Percentiles rank a stretch among this genome's conserved stretches.
phyloP scores from a whole-genome alignment of 768 basidiomycete species.

The Vararia minispora region DNA sequence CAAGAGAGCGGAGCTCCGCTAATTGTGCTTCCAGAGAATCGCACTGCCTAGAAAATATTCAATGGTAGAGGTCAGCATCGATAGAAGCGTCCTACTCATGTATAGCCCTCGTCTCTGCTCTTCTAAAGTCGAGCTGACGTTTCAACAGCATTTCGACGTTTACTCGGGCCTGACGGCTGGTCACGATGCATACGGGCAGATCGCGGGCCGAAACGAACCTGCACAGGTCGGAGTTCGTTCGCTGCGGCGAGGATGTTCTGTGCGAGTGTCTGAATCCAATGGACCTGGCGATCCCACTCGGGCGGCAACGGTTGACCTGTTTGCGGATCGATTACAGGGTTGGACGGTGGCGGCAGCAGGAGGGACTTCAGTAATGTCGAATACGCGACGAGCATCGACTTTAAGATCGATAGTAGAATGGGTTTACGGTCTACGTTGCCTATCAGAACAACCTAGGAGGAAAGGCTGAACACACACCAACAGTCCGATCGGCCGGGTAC shows the following conservation, averaged over 20 bases:
- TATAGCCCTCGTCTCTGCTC: slow-evolving; percentile 57
- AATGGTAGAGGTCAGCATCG: background rate
- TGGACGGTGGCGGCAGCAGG: slow-evolving; percentile 49
- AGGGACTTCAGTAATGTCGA: slow-evolving; percentile 63
- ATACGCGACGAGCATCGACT: slow-evolving; percentile 71
- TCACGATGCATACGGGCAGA: background rate
- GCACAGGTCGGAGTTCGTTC: slow-evolving; percentile 82
- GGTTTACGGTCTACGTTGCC: slow-evolving; percentile 71
- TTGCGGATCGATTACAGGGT: no score
- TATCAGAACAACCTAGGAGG: no score
- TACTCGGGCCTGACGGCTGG: slow-evolving; percentile 48
- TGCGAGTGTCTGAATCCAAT: slow-evolving; percentile 72
- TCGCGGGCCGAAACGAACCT: slow-evolving; percentile 33
- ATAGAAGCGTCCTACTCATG: slow-evolving; percentile 42
- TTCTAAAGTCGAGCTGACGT: slow-evolving; percentile 62
- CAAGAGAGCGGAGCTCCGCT: slow-evolving; percentile 32
- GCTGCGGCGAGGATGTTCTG: slow-evolving; percentile 87
- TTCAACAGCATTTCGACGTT: slow-evolving; percentile 78
- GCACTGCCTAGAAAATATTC: slow-evolving; percentile 44
- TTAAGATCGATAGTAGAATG: slow-evolving; percentile 58
- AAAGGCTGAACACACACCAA: slow-evolving; percentile 46
- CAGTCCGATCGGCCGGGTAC: slow-evolving; percentile 61
- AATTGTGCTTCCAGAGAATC: slow-evolving; percentile 57
- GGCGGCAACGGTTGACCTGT: slow-evolving; percentile 33
- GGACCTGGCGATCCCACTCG: slow-evolving; percentile 65